A percentile compares a stretch with the other conserved stretches of the same genome.
These are phyloP conservation scores for Microsporum ferrugineum DNA, from an alignment of 2,329 filamentous ascomycete genomes.

Conservation along the genomic window DNA sequence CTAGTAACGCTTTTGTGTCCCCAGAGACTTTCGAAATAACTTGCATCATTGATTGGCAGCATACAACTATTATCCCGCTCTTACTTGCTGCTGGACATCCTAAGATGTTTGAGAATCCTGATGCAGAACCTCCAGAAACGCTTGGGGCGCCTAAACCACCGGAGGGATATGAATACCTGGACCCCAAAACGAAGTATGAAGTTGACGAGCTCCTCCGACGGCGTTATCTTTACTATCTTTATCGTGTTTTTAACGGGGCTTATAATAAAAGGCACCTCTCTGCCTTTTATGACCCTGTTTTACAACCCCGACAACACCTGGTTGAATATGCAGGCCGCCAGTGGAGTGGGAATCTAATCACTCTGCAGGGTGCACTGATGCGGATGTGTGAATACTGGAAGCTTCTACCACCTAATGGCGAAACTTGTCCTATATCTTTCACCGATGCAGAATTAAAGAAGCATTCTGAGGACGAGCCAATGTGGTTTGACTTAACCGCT, in stretches of 20 bases:
- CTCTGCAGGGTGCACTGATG: constrained; percentile 8
- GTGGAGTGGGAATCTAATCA: constrained; percentile 9
- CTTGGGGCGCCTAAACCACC: constrained; percentile 6
- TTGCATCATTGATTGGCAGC: constrained; percentile 14
- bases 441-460: constrained; percentile 7
- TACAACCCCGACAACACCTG: constrained; percentile 8
- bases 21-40: constrained; percentile 7
- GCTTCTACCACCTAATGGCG: neutral
- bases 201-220: constrained; percentile 10
- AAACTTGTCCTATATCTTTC: constrained; percentile 10
- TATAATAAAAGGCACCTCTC: constrained; percentile 10
- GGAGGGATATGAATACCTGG: constrained; percentile 11
- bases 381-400: constrained; percentile 10
- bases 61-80: constrained; percentile 5
- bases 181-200: constrained; percentile 7
- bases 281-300: constrained; percentile 3
- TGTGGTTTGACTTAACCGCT: constrained; percentile 8
- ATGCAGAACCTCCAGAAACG: constrained; percentile 5
- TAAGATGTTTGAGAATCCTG: constrained; percentile 9
- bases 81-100: constrained; percentile 12
- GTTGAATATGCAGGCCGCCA: constrained; percentile 9
- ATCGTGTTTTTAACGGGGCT: constrained; percentile 12
- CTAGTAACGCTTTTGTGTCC: constrained; percentile 10
- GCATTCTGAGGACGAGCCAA: constrained; percentile 8
- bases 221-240: constrained; percentile 10